phyloP scores from a whole-genome alignment of 1,284 basidiomycete genomes.

The Pascua guehoae region DNA sequence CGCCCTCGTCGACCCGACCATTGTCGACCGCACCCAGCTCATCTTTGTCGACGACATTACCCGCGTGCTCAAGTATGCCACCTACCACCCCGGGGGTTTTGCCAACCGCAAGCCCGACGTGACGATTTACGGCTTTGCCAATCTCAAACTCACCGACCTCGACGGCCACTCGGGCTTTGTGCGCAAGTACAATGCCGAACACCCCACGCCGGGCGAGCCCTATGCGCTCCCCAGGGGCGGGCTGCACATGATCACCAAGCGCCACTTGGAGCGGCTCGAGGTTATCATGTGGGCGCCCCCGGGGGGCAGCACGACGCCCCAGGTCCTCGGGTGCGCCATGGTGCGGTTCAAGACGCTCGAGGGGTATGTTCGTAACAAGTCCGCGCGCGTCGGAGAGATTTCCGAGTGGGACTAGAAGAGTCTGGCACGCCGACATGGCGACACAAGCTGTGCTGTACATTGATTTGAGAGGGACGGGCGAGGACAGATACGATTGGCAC shows the following conservation, averaged over 20 bases:
- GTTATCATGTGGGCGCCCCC: background rate
- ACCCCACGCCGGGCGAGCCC: background rate
- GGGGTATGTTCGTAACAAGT: background rate
- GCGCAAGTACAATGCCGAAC: background rate
- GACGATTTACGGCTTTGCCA: background rate
- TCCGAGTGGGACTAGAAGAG: slow-evolving; percentile 1
- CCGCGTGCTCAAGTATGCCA: background rate
- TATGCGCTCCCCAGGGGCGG: background rate
- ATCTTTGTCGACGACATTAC: background rate
- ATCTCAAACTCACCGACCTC: background rate
- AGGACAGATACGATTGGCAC: no score
- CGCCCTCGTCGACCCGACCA: background rate
- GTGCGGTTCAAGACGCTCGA: background rate
- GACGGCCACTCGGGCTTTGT: background rate
- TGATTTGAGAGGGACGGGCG: no score
- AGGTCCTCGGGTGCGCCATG: background rate
- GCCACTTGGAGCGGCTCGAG: background rate
- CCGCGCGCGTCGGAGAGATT: background rate
- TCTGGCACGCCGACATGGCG: no score
- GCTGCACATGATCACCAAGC: background rate
- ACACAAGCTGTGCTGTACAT: no score
- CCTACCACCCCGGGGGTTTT: background rate
- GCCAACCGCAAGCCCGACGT: background rate
- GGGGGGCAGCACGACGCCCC: background rate
- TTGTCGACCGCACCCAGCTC: background rate